Percentiles rank a stretch among this genome's conserved stretches.
Conservation (phyloP, 257 asterid genomes). For the Craterostigma plantagineum region DNA sequence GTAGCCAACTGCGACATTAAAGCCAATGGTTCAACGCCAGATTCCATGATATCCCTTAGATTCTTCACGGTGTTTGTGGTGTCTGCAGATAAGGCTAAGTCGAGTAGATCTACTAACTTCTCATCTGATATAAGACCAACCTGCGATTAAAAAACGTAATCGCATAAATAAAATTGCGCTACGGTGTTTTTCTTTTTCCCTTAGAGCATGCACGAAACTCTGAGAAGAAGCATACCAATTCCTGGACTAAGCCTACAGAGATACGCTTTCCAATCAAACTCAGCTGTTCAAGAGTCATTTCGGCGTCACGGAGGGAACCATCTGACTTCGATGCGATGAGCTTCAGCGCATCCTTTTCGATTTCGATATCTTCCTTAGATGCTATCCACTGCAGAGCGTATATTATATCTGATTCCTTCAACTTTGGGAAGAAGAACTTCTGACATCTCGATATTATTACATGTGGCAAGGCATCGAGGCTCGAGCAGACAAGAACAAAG, state of each 20-base stretch:
- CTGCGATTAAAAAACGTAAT: constrained; percentile 19
- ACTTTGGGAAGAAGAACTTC: constrained; percentile 75
- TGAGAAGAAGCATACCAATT: constrained; percentile 19
- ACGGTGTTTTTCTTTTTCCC: too few relatives aligned
- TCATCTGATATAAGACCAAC: constrained; percentile 95
- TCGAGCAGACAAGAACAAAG: constrained; percentile 63
- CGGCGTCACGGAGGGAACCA: constrained; percentile 88
- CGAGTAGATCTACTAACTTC: constrained; percentile 84
- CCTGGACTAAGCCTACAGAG: constrained; percentile 60
- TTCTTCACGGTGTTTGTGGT: constrained; percentile 91
- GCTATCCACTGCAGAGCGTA: constrained; percentile 64
- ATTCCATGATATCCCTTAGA: constrained; percentile 85
- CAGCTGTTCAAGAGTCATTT: constrained; percentile 85
- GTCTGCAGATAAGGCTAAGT: constrained; percentile 91
- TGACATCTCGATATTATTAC: constrained; percentile 73
- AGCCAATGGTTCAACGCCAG: constrained; percentile 95
- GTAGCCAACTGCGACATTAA: constrained; percentile 98
- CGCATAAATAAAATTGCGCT: too few relatives aligned
- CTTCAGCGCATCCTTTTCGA: constrained; percentile 70
- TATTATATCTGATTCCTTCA: constrained; percentile 70
- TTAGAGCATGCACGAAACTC: not conserved
- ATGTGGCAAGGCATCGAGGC: constrained; percentile 70
- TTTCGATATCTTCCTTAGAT: constrained; percentile 53
- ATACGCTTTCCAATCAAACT: constrained; percentile 73
- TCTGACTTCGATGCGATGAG: constrained; percentile 76